Conservation (phyloP, 83 land plant genomes). For the Thuja plicata region DNA sequence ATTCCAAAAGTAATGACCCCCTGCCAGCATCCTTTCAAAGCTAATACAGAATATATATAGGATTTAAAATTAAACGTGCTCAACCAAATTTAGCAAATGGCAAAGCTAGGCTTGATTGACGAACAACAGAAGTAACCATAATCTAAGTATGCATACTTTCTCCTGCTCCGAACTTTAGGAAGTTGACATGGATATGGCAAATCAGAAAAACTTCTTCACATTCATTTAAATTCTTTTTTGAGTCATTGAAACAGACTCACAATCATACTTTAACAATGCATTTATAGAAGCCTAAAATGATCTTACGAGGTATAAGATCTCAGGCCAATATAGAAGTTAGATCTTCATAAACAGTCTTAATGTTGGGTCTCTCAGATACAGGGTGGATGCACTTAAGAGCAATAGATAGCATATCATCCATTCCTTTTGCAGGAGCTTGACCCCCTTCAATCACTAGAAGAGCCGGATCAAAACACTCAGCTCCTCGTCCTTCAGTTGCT, state of each 20-base stretch:
- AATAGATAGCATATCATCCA: conserved; percentile 77
- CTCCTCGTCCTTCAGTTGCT: conserved; percentile 67
- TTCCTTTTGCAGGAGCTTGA: conserved; percentile 56
- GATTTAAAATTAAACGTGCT: background rate
- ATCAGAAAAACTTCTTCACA: background rate
- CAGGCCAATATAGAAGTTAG: conserved; percentile 58
- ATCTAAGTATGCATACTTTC: background rate
- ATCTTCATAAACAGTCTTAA: conserved; percentile 82
- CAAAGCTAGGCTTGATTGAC: background rate
- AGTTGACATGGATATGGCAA: background rate
- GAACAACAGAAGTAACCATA: background rate
- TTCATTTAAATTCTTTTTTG: background rate
- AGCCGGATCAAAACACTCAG: conserved; percentile 77
- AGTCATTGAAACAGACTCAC: background rate
- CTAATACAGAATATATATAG: background rate
- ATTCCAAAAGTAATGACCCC: background rate
- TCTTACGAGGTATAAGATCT: conserved; percentile 14
- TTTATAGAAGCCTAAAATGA: background rate
- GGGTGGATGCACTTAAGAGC: conserved; percentile 81
- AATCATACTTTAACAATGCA: conserved; percentile 3
- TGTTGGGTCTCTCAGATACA: conserved; percentile 75
- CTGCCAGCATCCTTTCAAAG: background rate
- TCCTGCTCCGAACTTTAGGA: background rate
- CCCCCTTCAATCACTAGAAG: conserved; percentile 31
- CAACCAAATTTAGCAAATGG: background rate